Percentiles rank a stretch among this genome's conserved stretches.
phyloP scores from a whole-genome alignment of 202 grass and related monocot species.

The Cymbopogon flexuosus region DNA sequence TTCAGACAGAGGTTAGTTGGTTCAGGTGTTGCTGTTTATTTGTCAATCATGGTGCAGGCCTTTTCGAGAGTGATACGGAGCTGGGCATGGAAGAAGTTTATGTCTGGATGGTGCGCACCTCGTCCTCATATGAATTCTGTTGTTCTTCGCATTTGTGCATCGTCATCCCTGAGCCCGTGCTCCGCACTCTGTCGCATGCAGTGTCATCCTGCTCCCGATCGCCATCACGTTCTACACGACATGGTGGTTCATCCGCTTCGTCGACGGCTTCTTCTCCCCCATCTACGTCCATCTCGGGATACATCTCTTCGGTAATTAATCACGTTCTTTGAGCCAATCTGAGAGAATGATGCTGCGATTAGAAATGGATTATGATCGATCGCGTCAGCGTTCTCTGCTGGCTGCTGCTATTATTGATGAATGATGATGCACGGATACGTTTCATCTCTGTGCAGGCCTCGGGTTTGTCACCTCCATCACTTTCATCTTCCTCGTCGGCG shows the following conservation, averaged over 20 bases:
- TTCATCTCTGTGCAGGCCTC: constrained; percentile 30
- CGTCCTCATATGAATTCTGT: background rate
- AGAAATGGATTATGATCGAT: too few relatives aligned
- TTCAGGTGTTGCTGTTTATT: background rate
- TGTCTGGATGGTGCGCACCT: constrained; percentile 58
- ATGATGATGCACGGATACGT: background rate
- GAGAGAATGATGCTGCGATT: background rate
- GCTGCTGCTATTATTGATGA: background rate
- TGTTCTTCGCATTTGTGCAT: background rate
- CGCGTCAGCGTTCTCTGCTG: background rate
- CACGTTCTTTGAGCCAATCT: background rate
- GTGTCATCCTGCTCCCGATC: constrained; percentile 71
- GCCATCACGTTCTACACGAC: constrained; percentile 74
- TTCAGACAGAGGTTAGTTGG: background rate
- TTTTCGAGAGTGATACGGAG: constrained; percentile 67
- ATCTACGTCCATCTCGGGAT: constrained; percentile 72
- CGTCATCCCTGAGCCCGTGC: background rate
- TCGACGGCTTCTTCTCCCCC: constrained; percentile 74
- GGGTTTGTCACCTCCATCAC: constrained; percentile 69
- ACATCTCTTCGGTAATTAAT: constrained; percentile 49
- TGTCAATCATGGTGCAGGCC: constrained; percentile 23
- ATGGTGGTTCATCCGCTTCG: constrained; percentile 72
- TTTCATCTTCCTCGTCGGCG: constrained; percentile 65
- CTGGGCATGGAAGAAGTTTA: constrained; percentile 76
- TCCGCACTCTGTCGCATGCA: background rate